These are phyloP conservation scores for Ogataea zsoltii DNA, from an alignment of 805 yeast genomes.

Conservation along the genomic window DNA sequence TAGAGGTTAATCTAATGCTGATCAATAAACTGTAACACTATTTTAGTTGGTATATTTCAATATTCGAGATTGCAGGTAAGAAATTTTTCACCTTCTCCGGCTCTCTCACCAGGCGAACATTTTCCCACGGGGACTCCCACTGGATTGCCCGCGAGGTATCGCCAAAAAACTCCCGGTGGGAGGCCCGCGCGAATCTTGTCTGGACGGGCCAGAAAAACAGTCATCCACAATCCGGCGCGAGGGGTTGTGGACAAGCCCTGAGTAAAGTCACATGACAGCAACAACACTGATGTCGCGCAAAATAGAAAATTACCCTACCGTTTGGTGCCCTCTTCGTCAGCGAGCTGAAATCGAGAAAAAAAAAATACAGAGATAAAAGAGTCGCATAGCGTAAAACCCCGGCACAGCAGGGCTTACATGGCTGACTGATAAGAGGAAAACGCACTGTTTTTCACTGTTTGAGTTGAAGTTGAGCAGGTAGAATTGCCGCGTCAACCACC, in stretches of 20 bases:
- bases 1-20: constrained; percentile 6
- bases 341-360: constrained; percentile 1
- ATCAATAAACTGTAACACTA: constrained; percentile 3
- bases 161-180: neutral
- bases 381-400: constrained; percentile 1
- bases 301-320: too few relatives aligned
- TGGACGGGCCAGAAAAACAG: neutral
- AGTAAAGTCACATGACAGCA: neutral
- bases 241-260: neutral
- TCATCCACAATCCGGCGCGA: neutral
- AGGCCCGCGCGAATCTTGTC: too few relatives aligned
- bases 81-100: constrained; percentile 9
- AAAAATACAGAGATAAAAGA: constrained; percentile 1
- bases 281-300: neutral
- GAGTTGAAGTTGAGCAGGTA: neutral
- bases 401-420: neutral
- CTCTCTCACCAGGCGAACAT: neutral
- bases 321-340: too few relatives aligned
- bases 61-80: constrained; percentile 1
- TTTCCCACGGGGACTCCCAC: too few relatives aligned
- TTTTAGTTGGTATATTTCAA: constrained; percentile 2
- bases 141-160: too few relatives aligned
- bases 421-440: neutral
- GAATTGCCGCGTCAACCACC: neutral
- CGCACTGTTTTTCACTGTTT: neutral